Conservation (phyloP, 768 basidiomycete genomes). For the Suillus brevipes region DNA sequence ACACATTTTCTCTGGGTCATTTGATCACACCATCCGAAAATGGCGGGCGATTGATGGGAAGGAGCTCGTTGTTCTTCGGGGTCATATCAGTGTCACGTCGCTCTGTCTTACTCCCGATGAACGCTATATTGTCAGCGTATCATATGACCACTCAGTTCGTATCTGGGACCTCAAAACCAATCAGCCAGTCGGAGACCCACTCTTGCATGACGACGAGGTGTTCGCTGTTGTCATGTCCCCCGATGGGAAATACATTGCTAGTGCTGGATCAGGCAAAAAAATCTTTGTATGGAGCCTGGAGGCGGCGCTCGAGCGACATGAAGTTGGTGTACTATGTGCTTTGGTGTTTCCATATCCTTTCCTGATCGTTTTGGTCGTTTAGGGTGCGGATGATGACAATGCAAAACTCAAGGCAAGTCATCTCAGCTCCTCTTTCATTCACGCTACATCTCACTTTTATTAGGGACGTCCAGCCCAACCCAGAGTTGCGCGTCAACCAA, state of each 20-base stretch:
- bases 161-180: background rate
- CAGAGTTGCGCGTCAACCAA: background rate
- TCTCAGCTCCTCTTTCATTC: too few species aligned
- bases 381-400: too few species aligned
- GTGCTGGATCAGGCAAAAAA: constrained; percentile 74
- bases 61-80: background rate
- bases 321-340: too few species aligned
- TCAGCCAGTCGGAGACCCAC: constrained; percentile 29
- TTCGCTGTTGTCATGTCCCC: constrained; percentile 73
- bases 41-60: background rate
- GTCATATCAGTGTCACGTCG: background rate
- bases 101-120: background rate
- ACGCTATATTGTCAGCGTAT: background rate
- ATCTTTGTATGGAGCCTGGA: constrained; percentile 63
- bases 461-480: too few species aligned
- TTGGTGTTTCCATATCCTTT: too few species aligned
- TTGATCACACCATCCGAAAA: background rate
- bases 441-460: too few species aligned
- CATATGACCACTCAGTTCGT: background rate
- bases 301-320: constrained; percentile 2
- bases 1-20: background rate
- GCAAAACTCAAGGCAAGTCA: too few species aligned
- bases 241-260: constrained; percentile 79
- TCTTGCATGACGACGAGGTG: constrained; percentile 82
- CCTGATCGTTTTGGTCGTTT: too few species aligned